Base-by-base conservation (phyloP, 2,329 filamentous ascomycete genomes). In the Sphaerulina musiva region DNA sequence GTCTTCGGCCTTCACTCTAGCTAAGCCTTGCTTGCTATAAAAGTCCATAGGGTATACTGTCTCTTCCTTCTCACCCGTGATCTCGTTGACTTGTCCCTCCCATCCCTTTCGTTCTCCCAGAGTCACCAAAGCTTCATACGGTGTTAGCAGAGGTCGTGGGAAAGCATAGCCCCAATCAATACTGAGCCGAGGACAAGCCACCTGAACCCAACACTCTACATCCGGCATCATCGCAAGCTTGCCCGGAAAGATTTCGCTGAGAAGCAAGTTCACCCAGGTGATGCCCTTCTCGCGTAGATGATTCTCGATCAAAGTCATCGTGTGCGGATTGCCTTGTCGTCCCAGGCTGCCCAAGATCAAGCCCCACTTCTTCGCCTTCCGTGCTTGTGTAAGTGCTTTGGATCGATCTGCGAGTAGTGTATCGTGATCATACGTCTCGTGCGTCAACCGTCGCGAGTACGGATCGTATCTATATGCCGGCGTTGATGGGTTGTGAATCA, bases 111-210 rank as follows among this genome's bases (percentile, higher is more conserved):
- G 82, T 58, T 84, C 84, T 2, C 87, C 90, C 46, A 98, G 73
- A n/a, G 89, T 88, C 34, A 98, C 85, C 55, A 97, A 79, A 6
- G 93, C 93, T 74, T 98, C 93, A 64, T 98, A 96, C 1, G 93
- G 92, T 49, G 92, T 97, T 67, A 98, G 72, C 55, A 98, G 70
- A 46, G 93, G 93, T 45, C 88, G 76, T 1, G 89, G 82, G 68
- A 98, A 98, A 0, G 93, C 93, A 74, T 97, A 97, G 0, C 93
- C 93, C 93, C 93, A 98, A 73, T 98, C 93, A 62, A 98, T 98
- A 70, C 92, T 97, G 69, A 98, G 69, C 47, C 93, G 77, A n/a
- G 93, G 93, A 72, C 93, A 98, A 4, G 93, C 93, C 48, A 98
- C 90, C 73, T 98, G 93, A 39, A 98, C 92, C 93, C 93, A 98